Evolutionary conservation across 352 stramenopile species (phyloP), one percentile per base, ranked within the genome.

Genomic region (Globisporangium iwayamae): DNA sequence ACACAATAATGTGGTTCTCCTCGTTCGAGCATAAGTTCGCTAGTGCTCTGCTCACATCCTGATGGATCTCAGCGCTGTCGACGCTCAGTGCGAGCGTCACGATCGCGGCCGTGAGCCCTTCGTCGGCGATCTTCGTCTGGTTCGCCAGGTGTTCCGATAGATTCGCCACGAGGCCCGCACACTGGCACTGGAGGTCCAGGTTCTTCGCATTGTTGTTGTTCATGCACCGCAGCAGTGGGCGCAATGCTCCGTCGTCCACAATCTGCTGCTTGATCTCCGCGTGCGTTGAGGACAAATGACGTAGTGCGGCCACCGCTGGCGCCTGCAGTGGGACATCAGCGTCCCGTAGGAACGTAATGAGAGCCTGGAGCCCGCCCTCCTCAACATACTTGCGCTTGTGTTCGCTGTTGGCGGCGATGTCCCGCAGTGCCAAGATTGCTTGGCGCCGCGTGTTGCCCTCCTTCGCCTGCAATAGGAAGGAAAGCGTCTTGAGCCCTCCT

Each of bases 21-120:
- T 98, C 96, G 71, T 98, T 98, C 34, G 90, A 93, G 66, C 81
- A 92, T 16, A 98, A 61, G 64, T 99, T 98, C 4, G 95, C 96
- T 13, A 99, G 71, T 8, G 91, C 74, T 10, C 95, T 84, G 30
- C 88, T 88, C 43, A 94, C 90, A 67, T 99, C 96, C 75, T 98
- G 95, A 51, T 97, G 89, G 38, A 98, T 96, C 71, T 99, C 95
- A 8, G 85, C 76, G 69, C 95, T 90, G 30, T 96, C 86, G 25
- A 85, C 79, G 0, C 71, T 65, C 4, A 79, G 63, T 1, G 81
- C 78, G 43, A 99, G 79, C 30, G 75, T 59, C 45, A 96, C 83
- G 9, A 99, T 74, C 8, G 89, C 87, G 6, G 80, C 70, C 4
- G 96, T 89, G 34, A 94, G 74, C 1, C 89, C 92, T 76, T 97